Evolutionary conservation across 2,329 filamentous ascomycete genomes (phyloP), one percentile per base, ranked within the genome.

Genomic region (Aspergillus arachidicola): DNA sequence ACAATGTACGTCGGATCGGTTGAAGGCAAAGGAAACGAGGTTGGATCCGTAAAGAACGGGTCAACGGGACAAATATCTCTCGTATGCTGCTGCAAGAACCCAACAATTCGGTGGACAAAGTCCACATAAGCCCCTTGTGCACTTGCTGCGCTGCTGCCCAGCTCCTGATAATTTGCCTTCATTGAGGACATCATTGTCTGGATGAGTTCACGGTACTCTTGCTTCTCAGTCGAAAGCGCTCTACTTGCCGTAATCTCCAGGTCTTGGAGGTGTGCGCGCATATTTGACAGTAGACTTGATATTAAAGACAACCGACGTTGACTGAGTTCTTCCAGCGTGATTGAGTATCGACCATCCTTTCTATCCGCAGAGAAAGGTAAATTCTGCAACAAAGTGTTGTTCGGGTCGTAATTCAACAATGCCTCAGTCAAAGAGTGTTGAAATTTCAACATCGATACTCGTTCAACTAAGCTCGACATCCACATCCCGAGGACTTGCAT

Each of bases 1-100:
- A 88, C 83, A 28, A 90, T 86, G 70, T 89, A 90, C 0, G 81
- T 84, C 2, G 87, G 87, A 69, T 90, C 87, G 2, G 76, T 79
- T 3, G 81, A 80, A 6, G 87, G 87, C 5, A 89, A 76, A 2
- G 87, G 87, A 70, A 90, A 90, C 0, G 82, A 80, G 1, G 80
- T 76, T 1, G 86, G 86, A 66, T 89, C 84, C 2, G 83, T 87
- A 73, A 89, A 89, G 78, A 88, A 89, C 1, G 77, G 73, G 60
- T 88, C 82, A 19, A 89, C 79, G 0, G 81, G 79, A 65, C 81
- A 83, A 36, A 89, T 86, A 21, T 75, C 84, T 36, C 81, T 79
- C 1, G 84, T 84, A 66, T 89, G 84, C 68, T 90, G 85, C 68
- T 89, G 87, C 54, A 89, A 73, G 64, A 85, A 84, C 23, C 84